Evolutionary conservation across 2,329 filamentous ascomycete genomes (phyloP), one percentile per base, ranked within the genome.

Genomic region (Botrytis medusae): DNA sequence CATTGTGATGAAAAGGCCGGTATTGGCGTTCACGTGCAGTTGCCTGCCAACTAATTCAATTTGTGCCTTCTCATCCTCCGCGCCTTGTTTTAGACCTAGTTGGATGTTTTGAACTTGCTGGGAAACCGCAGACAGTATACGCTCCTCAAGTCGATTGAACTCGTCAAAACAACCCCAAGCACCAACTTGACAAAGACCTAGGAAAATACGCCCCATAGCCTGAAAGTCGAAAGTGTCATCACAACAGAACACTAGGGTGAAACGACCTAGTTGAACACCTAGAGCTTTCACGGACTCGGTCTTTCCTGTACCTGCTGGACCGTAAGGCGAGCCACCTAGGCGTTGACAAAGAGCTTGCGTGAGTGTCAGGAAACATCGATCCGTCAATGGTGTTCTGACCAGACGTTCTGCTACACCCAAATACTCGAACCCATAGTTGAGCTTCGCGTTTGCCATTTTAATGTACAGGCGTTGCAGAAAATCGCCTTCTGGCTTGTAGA

Each of bases 91-190:
- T 72, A 99, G 86, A 73, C 97, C 96, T 76, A 98, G 90, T 82
- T 99, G 96, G 75, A 99, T 99, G 81, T 99, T 99, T 81, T 99
- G 96, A 71, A 99, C 97, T 82, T 99, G 97, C 82, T 99, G 96
- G 32, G 97, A 99, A 25, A 99, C 97, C 29, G 96, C 96, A 62
- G 97, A 99, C 75, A 99, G 84, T 74, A 99, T 99, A 76, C 96
- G 91, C 84, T 99, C 96, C 80, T 99, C 96, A 32, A 99, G 87
- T 88, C 96, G 93, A 84, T 99, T 99, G 87, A 99, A 99, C 85
- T 99, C 96, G 81, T 99, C 96, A 83, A 99, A 99, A 86, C 96
- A 99, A 79, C 97, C 97, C 96, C 96, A 99, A 7, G 96, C 96
- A 82, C 96, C 96, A 65, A 99, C 96, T 82, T 99, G 96, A 82